Percentiles rank a stretch among this genome's conserved stretches.
These are phyloP conservation scores for Dimargaris cristalligena DNA, from an alignment of 192 early-diverging fungal genomes.

Conservation along the genomic window DNA sequence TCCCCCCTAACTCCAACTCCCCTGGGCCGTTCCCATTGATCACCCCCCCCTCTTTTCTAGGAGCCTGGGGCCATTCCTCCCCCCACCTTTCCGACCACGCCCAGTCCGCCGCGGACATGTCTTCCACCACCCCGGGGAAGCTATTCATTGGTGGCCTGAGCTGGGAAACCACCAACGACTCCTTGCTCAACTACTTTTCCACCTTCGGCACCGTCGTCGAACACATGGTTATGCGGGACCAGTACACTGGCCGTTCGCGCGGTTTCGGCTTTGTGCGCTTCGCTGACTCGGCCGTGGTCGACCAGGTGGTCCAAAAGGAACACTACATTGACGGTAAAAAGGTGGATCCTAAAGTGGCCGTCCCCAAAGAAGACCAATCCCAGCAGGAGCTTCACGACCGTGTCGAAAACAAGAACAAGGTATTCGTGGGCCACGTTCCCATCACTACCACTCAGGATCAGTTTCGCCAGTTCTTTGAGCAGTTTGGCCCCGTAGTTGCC, in stretches of 20 bases:
- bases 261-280: constrained; percentile 95
- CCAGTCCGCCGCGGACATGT: too few relatives aligned
- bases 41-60: too few relatives aligned
- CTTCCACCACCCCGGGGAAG: constrained; percentile 63
- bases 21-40: too few relatives aligned
- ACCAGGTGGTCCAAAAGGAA: constrained; percentile 52
- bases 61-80: too few relatives aligned
- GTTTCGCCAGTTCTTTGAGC: constrained; percentile 61
- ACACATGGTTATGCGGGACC: constrained; percentile 70
- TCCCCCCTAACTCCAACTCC: too few relatives aligned
- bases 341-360: constrained; percentile 29
- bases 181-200: constrained; percentile 69
- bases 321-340: constrained; percentile 52
- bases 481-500: constrained; percentile 73
- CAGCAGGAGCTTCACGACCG: constrained; percentile 6
- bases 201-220: constrained; percentile 74
- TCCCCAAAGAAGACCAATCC: constrained; percentile 22
- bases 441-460: constrained; percentile 71
- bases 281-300: constrained; percentile 53
- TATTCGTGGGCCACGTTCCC: constrained; percentile 84
- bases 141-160: constrained; percentile 86
- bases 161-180: constrained; percentile 69
- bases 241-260: constrained; percentile 69
- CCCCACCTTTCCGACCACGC: too few relatives aligned
- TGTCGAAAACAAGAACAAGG: constrained; percentile 31